Evolutionary conservation across 2,329 filamentous ascomycete species (phyloP).

Genomic region (Trichophyton verrucosum): DNA sequence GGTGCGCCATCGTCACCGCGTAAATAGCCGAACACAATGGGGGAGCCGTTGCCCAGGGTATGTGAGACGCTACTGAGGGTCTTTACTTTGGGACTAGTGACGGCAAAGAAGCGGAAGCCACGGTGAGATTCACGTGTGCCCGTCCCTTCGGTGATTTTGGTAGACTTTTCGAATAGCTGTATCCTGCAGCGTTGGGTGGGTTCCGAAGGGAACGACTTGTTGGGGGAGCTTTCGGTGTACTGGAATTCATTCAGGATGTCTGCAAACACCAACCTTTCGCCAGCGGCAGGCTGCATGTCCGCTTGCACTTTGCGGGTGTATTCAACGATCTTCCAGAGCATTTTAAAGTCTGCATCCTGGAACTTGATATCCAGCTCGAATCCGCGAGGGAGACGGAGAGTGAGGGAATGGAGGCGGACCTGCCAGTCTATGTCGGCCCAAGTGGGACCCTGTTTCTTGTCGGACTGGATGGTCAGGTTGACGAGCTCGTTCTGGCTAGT

Average conservation of each 20-base stretch:
- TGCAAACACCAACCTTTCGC: slow-evolving; percentile 59
- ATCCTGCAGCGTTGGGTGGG: slow-evolving; percentile 59
- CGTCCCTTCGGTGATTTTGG: slow-evolving; percentile 57
- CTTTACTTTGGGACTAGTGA: slow-evolving; percentile 65
- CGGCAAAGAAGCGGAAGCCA: slow-evolving; percentile 65
- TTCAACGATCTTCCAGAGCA: slow-evolving; percentile 71
- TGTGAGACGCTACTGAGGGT: slow-evolving; percentile 67
- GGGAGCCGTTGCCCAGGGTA: slow-evolving; percentile 49
- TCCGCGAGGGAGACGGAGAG: slow-evolving; percentile 59
- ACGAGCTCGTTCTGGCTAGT: slow-evolving; percentile 69
- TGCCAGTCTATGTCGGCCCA: slow-evolving; percentile 81
- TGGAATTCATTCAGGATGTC: slow-evolving; percentile 61
- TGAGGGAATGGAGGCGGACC: slow-evolving; percentile 51
- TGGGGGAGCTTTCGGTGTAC: slow-evolving; percentile 64
- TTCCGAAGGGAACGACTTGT: slow-evolving; percentile 63
- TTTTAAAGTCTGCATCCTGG: slow-evolving; percentile 63
- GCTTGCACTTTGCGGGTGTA: slow-evolving; percentile 66
- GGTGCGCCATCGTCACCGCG: slow-evolving; percentile 58
- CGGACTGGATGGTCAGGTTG: slow-evolving; percentile 59
- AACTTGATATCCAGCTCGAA: slow-evolving; percentile 62
- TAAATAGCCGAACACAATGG: slow-evolving; percentile 66
- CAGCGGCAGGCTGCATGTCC: slow-evolving; percentile 54
- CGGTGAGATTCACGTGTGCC: slow-evolving; percentile 62
- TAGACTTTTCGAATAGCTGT: slow-evolving; percentile 59
- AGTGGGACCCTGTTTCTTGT: slow-evolving; percentile 54